A percentile compares a stretch with the other conserved stretches of the same genome.
phyloP scores from a whole-genome alignment of 2,329 filamentous ascomycete genomes.

The Verticillium klebahnii region DNA sequence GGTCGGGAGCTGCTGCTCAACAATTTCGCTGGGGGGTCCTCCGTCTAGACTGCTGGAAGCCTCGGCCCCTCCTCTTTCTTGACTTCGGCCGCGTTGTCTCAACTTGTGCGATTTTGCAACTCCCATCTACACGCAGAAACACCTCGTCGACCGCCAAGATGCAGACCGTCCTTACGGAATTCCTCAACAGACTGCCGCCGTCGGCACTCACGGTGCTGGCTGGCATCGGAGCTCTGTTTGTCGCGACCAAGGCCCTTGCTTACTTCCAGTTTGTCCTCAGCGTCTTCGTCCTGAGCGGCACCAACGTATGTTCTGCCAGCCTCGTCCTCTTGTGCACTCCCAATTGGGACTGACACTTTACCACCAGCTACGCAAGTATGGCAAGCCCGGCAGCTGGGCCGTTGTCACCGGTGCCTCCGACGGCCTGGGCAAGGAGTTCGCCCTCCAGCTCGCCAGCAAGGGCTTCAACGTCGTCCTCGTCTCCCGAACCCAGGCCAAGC shows the following conservation, averaged over 20 bases:
- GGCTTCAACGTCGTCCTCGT: constrained; percentile 95
- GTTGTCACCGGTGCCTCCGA: constrained; percentile 94
- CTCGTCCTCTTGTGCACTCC: neutral
- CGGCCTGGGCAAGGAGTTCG: constrained; percentile 95
- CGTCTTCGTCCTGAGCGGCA: constrained; percentile 63
- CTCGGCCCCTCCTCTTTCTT: neutral
- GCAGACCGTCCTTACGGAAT: constrained; percentile 18
- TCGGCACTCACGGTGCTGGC: constrained; percentile 41
- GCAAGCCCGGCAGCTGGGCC: constrained; percentile 88
- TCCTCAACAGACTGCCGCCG: constrained; percentile 37
- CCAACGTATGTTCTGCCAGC: constrained; percentile 39
- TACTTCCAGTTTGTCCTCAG: constrained; percentile 60
- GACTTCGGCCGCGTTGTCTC: neutral
- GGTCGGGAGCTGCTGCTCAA: neutral
- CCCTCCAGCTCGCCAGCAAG: constrained; percentile 80
- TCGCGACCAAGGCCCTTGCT: constrained; percentile 52
- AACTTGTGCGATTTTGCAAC: neutral
- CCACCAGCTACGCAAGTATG: constrained; percentile 77
- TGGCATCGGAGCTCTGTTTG: constrained; percentile 53
- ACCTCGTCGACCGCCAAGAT: constrained; percentile 1
- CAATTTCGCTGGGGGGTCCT: neutral
- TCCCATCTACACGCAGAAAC: neutral
- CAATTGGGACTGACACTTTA: neutral
- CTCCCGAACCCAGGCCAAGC: constrained; percentile 91
- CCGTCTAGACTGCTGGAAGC: neutral